These are phyloP conservation scores for Trichoderma asperelloides DNA, from an alignment of 495 filamentous ascomycete species.

Conservation along the genomic window DNA sequence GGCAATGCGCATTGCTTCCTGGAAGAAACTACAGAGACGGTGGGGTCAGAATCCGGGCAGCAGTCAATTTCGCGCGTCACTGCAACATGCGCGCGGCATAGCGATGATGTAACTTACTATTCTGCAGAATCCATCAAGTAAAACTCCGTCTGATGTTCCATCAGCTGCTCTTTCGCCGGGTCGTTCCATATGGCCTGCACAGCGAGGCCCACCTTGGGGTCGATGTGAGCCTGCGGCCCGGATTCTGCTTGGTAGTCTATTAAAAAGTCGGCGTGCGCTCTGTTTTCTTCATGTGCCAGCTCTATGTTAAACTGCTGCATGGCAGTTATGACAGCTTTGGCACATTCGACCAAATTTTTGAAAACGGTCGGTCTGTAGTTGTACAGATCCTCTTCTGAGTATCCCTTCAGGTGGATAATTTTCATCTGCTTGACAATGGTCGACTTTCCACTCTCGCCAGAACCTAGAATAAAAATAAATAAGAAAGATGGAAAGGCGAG, in stretches of 20 bases:
- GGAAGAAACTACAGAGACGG: slow-evolving; percentile 68
- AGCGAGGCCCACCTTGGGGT: slow-evolving; percentile 69
- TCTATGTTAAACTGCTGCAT: slow-evolving; percentile 83
- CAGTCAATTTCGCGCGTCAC: background rate
- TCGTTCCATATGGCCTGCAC: slow-evolving; percentile 87
- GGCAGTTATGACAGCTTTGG: slow-evolving; percentile 79
- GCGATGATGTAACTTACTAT: slow-evolving; percentile 57
- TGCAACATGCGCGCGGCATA: background rate
- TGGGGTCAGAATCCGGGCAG: background rate
- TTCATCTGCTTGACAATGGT: slow-evolving; percentile 99
- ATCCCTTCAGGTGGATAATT: slow-evolving; percentile 97
- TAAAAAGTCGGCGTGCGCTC: slow-evolving; percentile 67
- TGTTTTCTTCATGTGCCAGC: slow-evolving; percentile 58
- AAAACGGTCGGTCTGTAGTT: slow-evolving; percentile 93
- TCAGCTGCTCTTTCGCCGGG: slow-evolving; percentile 67
- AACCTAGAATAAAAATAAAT: slow-evolving; percentile 48
- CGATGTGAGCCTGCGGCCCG: slow-evolving; percentile 73
- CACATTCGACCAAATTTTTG: slow-evolving; percentile 95
- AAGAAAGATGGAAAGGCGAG: slow-evolving; percentile 9
- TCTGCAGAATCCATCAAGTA: slow-evolving; percentile 99
- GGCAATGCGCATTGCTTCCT: slow-evolving; percentile 83
- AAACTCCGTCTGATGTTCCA: slow-evolving; percentile 95
- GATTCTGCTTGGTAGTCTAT: slow-evolving; percentile 82
- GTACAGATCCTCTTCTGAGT: slow-evolving; percentile 80
- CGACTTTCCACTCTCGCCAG: slow-evolving; percentile 96